A percentile compares a stretch with the other conserved stretches of the same genome.
These are phyloP conservation scores for Polysphondylium violaceum DNA, from an alignment of 78 protist species.

Conservation along the genomic window DNA sequence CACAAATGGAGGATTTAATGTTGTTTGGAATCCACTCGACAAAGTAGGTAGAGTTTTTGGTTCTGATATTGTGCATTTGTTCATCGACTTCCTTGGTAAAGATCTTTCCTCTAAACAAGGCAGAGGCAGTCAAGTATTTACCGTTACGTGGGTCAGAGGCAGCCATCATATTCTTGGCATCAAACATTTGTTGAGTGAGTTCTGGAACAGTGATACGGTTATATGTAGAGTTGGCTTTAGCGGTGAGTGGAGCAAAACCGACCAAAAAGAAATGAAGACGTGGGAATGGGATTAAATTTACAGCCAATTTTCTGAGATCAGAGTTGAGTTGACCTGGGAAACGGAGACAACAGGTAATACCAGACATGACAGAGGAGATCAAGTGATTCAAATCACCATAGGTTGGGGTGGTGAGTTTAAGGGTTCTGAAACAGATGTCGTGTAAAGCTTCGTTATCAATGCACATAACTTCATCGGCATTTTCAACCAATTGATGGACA, in stretches of 20 bases:
- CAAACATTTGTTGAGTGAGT: constrained; percentile 99
- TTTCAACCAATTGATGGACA: constrained; percentile 97
- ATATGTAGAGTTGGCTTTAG: constrained; percentile 90
- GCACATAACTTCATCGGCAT: constrained; percentile 96
- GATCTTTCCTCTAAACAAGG: constrained; percentile 97
- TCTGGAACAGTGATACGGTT: constrained; percentile 97
- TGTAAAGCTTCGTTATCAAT: constrained; percentile 99
- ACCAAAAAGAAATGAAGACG: constrained; percentile 99
- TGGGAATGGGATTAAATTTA: constrained; percentile 99
- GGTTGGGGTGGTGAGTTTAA: constrained; percentile 95
- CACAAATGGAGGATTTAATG: constrained; percentile 98
- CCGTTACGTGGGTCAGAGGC: constrained; percentile 99
- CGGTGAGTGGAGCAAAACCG: constrained; percentile 98
- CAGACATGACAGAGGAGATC: constrained; percentile 98
- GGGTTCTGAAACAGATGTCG: constrained; percentile 96
- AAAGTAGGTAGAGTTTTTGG: constrained; percentile 96
- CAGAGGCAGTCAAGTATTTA: constrained; percentile 97
- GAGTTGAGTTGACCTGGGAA: constrained; percentile 99
- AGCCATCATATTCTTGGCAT: constrained; percentile 99
- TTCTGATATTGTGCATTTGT: constrained; percentile 96
- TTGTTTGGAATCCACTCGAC: constrained; percentile 99
- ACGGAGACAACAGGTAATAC: constrained; percentile 98
- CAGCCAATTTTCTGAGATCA: constrained; percentile 98
- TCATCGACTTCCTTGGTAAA: constrained; percentile 98
- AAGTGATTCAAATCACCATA: constrained; percentile 98